Percentiles rank a stretch among this genome's conserved stretches.
These are phyloP conservation scores for Lentinula novae-zelandiae DNA, from an alignment of 1,284 basidiomycete species.

Conservation along the genomic window DNA sequence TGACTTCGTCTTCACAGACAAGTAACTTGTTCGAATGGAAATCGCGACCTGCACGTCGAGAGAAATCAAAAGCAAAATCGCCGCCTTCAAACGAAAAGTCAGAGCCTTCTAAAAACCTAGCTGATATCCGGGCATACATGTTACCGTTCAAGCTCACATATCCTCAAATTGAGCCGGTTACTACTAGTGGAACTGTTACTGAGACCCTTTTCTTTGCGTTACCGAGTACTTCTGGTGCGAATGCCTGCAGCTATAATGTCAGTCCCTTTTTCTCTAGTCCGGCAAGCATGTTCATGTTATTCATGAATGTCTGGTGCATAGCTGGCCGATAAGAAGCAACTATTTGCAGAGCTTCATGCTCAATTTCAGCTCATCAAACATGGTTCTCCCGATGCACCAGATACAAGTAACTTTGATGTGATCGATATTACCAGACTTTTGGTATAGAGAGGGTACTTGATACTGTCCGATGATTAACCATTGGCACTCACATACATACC, in stretches of 20 bases:
- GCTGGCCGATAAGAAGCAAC: background rate
- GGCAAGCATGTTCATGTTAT: background rate
- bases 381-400: background rate
- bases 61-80: background rate
- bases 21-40: background rate
- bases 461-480: background rate
- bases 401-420: background rate
- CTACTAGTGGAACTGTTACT: background rate
- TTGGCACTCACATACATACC: background rate
- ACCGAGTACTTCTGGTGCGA: background rate
- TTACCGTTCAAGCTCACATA: background rate
- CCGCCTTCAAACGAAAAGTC: background rate
- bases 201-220: background rate
- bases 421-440: background rate
- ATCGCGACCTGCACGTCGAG: too few species aligned
- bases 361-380: background rate
- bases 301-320: background rate
- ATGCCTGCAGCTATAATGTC: background rate
- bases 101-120: background rate
- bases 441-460: background rate
- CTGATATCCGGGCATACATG: background rate
- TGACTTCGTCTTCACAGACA: too few species aligned
- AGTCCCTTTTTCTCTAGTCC: background rate
- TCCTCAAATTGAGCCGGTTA: background rate
- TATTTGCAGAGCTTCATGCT: background rate